These are phyloP conservation scores for Reutealis trisperma DNA, from an alignment of 345 rosid species.

Conservation along the genomic window DNA sequence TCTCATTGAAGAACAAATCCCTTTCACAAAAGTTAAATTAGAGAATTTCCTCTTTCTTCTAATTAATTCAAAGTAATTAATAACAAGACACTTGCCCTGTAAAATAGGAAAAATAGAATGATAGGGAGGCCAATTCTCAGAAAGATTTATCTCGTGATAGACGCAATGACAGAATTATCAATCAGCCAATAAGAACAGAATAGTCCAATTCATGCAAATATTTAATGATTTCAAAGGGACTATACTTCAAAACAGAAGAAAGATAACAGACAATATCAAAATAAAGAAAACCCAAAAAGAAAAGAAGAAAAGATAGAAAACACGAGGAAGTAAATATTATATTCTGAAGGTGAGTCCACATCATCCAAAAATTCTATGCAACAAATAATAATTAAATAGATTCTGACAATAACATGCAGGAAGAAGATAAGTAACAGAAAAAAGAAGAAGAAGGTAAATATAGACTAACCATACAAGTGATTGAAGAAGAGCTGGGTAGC, in stretches of 20 bases:
- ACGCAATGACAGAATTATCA: slow-evolving; percentile 15
- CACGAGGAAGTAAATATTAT: slow-evolving; percentile 6
- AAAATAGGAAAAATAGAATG: neutral
- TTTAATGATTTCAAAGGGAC: neutral
- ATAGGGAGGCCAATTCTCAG: neutral
- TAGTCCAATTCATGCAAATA: neutral
- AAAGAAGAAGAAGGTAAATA: neutral
- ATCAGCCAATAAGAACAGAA: neutral
- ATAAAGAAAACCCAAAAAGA: neutral
- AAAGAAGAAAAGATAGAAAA: neutral
- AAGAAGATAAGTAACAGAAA: neutral
- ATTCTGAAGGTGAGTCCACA: slow-evolving; percentile 18
- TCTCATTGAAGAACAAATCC: neutral
- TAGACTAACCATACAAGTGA: slow-evolving; percentile 88
- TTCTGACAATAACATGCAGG: neutral
- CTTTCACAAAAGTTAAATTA: neutral
- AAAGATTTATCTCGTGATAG: neutral
- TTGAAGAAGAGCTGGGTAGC: slow-evolving; percentile 95
- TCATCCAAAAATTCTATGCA: slow-evolving; percentile 21
- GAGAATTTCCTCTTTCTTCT: neutral
- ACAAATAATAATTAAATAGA: neutral
- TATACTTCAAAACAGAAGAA: neutral
- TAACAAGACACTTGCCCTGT: neutral
- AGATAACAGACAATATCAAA: neutral
- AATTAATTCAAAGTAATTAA: neutral